phyloP scores from a whole-genome alignment of 768 basidiomycete genomes.

The Rhodotorula toruloides region DNA sequence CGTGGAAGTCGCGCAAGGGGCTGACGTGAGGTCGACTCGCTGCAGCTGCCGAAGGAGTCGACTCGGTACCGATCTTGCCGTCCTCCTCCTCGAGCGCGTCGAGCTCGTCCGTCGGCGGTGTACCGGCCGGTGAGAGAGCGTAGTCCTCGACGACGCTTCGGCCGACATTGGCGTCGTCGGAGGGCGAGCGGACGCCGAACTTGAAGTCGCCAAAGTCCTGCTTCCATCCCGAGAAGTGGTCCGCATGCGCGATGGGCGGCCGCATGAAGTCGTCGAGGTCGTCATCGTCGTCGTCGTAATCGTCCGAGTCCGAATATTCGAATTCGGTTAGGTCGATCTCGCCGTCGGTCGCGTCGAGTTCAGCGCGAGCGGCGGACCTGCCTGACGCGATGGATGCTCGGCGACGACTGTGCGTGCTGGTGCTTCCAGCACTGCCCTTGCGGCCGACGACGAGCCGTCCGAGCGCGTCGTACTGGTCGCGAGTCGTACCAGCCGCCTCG shows the following conservation, averaged over 20 bases:
- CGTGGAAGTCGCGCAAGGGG: background rate
- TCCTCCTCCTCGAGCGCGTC: constrained; percentile 10
- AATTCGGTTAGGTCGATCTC: constrained; percentile 31
- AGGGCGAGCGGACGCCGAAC: constrained; percentile 1
- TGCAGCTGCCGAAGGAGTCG: background rate
- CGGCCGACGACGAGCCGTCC: constrained; percentile 8
- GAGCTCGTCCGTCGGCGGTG: constrained; percentile 26
- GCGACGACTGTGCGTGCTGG: background rate
- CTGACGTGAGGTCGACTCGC: background rate
- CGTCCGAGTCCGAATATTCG: constrained; percentile 28
- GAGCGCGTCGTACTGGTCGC: constrained; percentile 25
- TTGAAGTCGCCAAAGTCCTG: constrained; percentile 23
- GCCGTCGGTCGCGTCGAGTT: constrained; percentile 11
- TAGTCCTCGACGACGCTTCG: no score
- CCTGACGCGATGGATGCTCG: background rate
- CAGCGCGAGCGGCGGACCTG: background rate
- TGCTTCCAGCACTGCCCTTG: constrained; percentile 6
- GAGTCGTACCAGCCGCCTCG: constrained; percentile 11
- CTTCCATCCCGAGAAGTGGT: constrained; percentile 35
- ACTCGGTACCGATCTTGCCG: background rate
- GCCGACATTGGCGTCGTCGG: background rate
- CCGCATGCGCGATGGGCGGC: constrained; percentile 5
- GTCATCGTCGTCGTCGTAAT: constrained; percentile 23
- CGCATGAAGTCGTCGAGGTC: constrained; percentile 27
- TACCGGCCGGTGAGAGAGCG: background rate